Evolutionary conservation across 2,329 filamentous ascomycete genomes (phyloP), one percentile per base, ranked within the genome.

Genomic region (Ambrosiella cleistominuta): DNA sequence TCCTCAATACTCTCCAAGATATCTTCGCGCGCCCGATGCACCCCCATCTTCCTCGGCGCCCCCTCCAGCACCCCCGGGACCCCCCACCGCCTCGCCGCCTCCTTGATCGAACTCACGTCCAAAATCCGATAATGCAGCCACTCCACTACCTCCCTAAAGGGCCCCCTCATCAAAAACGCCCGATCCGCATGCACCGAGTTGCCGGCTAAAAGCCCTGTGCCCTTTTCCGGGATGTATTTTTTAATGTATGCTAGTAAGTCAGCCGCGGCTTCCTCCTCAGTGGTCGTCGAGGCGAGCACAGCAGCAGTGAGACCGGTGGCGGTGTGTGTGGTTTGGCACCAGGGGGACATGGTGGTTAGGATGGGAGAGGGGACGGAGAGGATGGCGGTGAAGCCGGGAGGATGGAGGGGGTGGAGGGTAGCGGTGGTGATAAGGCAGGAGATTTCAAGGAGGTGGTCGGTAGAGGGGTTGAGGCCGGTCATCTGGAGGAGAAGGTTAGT

Each of bases 1-100:
- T 98, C 93, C 58, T 79, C 83, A 62, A 98, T 96, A 70, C 91
- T 97, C 73, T 98, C 93, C 61, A 96, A 70, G 60, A 98, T 95
- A 69, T 98, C 93, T 58, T 88, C 82, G 64, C 79, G 82, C 0
- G 93, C 93, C 69, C 91, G 81, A 72, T 98, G 93, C 56, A 82
- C 72, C 42, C 79, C 81, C 67, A 78, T 79, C 74, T 97, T 97
- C 62, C 66, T 70, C 11, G 91, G 90, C 36, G 79, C 81, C 50
- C 74, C 73, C 58, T 73, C 72, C 61, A 86, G 66, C 7, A 86
- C 68, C 7, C 79, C 74, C n/a, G 74, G 68, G 1, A 76, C 75
- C 49, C 81, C 83, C 91, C 93, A 98, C 51, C 91, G 77, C 63
- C 81, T 79, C 15, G 83, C 86, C 19, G 88, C 90, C 73, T 98